Percentiles rank a stretch among this genome's conserved stretches.
Evolutionary conservation across 2,329 filamentous ascomycete species (phyloP).

Genomic region (Colletotrichum lupini): DNA sequence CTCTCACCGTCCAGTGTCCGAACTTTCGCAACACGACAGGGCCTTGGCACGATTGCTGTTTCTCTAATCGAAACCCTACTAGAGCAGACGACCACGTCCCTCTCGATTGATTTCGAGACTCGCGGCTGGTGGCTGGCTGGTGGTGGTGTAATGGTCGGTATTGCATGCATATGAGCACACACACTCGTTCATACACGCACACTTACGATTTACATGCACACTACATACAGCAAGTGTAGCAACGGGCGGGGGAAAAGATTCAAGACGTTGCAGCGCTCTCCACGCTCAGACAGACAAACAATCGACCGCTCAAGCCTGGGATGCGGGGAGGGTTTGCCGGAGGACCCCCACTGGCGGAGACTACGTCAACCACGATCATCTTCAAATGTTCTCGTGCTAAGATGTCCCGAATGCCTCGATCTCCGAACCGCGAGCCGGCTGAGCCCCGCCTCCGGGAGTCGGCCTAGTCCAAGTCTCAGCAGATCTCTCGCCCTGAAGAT

Average conservation of each 20-base stretch:
- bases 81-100: neutral
- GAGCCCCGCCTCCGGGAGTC: neutral
- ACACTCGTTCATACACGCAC: neutral
- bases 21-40: constrained; percentile 23
- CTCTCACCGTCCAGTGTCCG: neutral
- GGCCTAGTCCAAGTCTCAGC: neutral
- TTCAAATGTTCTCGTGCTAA: constrained; percentile 2
- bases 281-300: neutral
- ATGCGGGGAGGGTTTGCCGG: neutral
- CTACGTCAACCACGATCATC: neutral
- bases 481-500: neutral
- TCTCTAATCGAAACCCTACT: neutral
- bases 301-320: neutral
- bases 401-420: constrained; percentile 12
- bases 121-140: neutral
- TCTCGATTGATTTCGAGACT: neutral
- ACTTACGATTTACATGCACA: neutral
- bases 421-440: constrained; percentile 10
- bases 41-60: constrained; percentile 14
- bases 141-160: neutral
- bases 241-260: neutral
- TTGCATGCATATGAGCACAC: neutral
- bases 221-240: neutral
- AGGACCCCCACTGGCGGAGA: neutral
- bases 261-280: neutral